phyloP scores from a whole-genome alignment of 192 early-diverging fungal genomes.

The Neocallimastix lanati region DNA sequence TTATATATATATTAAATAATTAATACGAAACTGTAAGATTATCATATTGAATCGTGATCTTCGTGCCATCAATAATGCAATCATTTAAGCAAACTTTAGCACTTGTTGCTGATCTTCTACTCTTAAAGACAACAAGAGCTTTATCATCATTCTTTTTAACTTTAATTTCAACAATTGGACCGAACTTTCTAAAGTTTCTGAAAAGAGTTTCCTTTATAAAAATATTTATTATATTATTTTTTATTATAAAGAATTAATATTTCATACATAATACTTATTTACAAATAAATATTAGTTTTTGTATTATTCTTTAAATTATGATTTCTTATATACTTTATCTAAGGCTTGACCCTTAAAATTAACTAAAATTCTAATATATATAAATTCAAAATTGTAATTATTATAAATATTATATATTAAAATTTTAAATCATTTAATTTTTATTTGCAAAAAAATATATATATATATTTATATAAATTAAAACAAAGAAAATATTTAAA shows the following conservation, averaged over 20 bases:
- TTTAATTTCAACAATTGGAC: not conserved
- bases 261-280: too few species aligned
- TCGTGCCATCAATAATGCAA: conserved; percentile 43
- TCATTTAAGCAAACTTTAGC: conserved; percentile 87
- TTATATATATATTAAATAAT: too few species aligned
- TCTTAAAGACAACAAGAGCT: conserved; percentile 20
- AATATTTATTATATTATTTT: too few species aligned
- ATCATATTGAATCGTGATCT: conserved; percentile 23
- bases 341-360: not conserved
- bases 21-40: not conserved
- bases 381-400: too few species aligned
- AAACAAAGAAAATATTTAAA: too few species aligned
- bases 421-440: too few species aligned
- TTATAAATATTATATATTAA: too few species aligned
- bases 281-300: too few species aligned
- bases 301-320: too few species aligned
- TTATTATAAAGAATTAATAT: too few species aligned
- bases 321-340: not conserved
- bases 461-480: too few species aligned
- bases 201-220: not conserved
- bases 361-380: not conserved
- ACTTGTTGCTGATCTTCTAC: conserved; percentile 65
- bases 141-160: not conserved
- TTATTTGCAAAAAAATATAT: too few species aligned
- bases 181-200: not conserved